Percentiles rank a stretch among this genome's conserved stretches.
These are phyloP conservation scores for Quercus mongolica DNA, from an alignment of 306 rosid species.

Conservation along the genomic window DNA sequence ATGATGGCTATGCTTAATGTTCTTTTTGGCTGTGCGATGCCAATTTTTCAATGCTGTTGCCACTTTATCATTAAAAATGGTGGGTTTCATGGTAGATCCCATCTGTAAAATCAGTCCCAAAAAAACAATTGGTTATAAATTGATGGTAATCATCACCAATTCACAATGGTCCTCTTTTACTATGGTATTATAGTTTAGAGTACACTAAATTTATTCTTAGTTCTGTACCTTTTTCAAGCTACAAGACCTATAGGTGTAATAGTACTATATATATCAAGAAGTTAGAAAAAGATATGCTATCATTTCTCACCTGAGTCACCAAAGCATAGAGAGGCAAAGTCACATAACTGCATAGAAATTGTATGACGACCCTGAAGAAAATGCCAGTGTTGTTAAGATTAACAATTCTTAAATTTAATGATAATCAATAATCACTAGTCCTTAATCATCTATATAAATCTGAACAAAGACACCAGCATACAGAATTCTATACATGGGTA, in stretches of 20 bases:
- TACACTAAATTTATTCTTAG: too few species aligned
- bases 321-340: conserved; percentile 90
- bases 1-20: conserved; percentile 24
- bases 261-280: background rate
- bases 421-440: background rate
- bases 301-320: conserved; percentile 71
- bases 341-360: conserved; percentile 75
- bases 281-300: background rate
- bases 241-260: too few species aligned
- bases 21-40: conserved; percentile 53
- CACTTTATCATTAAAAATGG: conserved; percentile 54
- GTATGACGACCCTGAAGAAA: conserved; percentile 63
- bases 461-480: background rate
- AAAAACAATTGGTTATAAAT: background rate
- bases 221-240: too few species aligned
- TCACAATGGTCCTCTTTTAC: background rate
- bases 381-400: background rate
- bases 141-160: background rate
- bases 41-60: conserved; percentile 51
- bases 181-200: background rate
- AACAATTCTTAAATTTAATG: background rate
- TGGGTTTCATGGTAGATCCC: conserved; percentile 71
- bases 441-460: too few species aligned
- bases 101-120: conserved; percentile 35
- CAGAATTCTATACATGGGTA: background rate